A percentile compares a stretch with the other conserved stretches of the same genome.
phyloP scores from a whole-genome alignment of 2,329 filamentous ascomycete genomes.

The Verticillium longisporum region DNA sequence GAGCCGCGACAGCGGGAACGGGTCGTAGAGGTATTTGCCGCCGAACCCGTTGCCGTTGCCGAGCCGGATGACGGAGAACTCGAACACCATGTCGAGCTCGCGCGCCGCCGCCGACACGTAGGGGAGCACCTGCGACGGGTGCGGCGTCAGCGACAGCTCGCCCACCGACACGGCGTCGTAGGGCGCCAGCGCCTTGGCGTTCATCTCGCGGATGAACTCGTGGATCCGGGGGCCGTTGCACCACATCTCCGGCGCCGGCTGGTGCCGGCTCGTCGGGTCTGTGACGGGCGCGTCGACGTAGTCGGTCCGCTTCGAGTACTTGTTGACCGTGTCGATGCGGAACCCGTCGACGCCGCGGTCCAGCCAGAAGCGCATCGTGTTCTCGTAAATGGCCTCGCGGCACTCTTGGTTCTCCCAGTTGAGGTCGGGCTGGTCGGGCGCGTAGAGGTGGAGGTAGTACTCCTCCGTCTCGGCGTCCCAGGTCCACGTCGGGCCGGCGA shows the following conservation, averaged over 20 bases:
- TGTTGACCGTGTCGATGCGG: constrained; percentile 62
- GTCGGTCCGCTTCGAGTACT: constrained; percentile 54
- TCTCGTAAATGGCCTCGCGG: constrained; percentile 58
- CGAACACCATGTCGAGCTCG: constrained; percentile 57
- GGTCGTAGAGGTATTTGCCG: constrained; percentile 42
- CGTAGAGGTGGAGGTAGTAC: constrained; percentile 57
- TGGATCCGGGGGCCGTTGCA: constrained; percentile 57
- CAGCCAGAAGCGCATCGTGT: constrained; percentile 67
- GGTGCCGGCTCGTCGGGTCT: constrained; percentile 27
- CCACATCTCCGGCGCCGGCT: constrained; percentile 42
- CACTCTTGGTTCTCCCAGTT: constrained; percentile 68
- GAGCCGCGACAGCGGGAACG: constrained; percentile 35
- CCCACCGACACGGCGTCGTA: constrained; percentile 58
- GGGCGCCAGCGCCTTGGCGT: constrained; percentile 38
- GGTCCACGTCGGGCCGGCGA: constrained; percentile 42
- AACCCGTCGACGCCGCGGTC: constrained; percentile 60
- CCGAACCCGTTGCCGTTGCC: constrained; percentile 40
- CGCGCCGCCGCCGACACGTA: constrained; percentile 46
- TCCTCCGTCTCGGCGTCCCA: constrained; percentile 43
- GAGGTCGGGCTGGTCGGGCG: constrained; percentile 64
- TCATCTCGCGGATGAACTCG: constrained; percentile 56
- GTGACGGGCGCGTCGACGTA: constrained; percentile 46
- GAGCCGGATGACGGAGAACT: constrained; percentile 49
- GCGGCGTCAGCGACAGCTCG: constrained; percentile 51
- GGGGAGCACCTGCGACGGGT: constrained; percentile 41